Evolutionary conservation across 495 filamentous ascomycete genomes (phyloP), one percentile per base, ranked within the genome.

Genomic region (Neurospora sublineolata): DNA sequence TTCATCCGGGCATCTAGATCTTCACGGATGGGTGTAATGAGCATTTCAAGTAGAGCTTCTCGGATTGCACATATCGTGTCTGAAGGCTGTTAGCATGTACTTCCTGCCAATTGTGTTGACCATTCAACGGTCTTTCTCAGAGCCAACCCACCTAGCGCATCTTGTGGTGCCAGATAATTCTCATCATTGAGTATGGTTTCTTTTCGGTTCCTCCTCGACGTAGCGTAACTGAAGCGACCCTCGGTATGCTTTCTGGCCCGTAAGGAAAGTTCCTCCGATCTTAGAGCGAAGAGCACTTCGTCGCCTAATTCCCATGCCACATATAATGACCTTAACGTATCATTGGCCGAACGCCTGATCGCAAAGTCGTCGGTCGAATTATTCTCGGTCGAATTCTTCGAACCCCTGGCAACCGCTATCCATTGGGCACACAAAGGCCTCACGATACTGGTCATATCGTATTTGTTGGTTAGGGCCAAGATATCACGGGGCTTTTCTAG

Each of bases 401-500:
- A 0, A 3, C 16, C 16, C 40, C 40, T 18, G 40, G 40, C 40
- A 0, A n/a, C 0, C 16, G 2, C 16, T 68, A 72, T 71, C 77
- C 77, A 79, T 16, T 68, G 68, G 12, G 20, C 72, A 0, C 73
- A 74, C 76, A 73, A 77, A 8, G 77, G 77, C 41, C 71, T 69
- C 3, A 77, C 16, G 68, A 77, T 42, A 27, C 73, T 71, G 11
- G 73, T 41, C 72, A 77, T 73, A 68, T 75, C 74, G 69, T 77
- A 80, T 46, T 79, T 80, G 68, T 80, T 76, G 23, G 73, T 75
- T 27, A 78, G 27, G 18, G 74, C 58, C 10, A 76, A 73, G 3
- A 80, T 68, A n/a, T 75, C 69, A 30, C 75, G 73, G n/a, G 79
- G 68, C 36, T 75, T 52, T 4, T 41, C 30, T 6, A 75, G 71